These are phyloP conservation scores for Penicillium sp. DNA, from an alignment of 2,329 filamentous ascomycete species.

Conservation along the genomic window DNA sequence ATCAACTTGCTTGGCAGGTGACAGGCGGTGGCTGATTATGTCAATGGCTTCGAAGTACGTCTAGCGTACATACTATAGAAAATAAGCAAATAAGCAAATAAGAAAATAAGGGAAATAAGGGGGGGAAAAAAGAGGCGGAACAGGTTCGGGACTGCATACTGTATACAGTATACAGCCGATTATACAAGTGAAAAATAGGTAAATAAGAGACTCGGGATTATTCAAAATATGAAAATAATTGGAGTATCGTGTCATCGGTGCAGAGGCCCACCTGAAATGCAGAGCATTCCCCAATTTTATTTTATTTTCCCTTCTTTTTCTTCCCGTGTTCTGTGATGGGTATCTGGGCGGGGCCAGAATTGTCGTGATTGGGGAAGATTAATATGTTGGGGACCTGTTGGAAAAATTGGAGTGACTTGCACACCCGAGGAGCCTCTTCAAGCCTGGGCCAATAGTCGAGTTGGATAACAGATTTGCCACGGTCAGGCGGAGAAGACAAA, in stretches of 20 bases:
- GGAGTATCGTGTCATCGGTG: background rate
- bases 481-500: constrained; percentile 6
- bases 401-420: background rate
- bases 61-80: no score
- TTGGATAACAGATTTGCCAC: constrained; percentile 18
- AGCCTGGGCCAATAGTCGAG: background rate
- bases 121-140: background rate
- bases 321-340: background rate
- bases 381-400: background rate
- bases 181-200: background rate
- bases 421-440: constrained; percentile 1
- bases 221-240: background rate
- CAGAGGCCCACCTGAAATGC: background rate
- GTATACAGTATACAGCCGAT: background rate
- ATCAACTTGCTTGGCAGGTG: background rate
- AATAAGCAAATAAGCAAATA: no score
- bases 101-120: background rate
- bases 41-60: background rate
- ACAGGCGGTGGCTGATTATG: constrained; percentile 9
- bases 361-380: background rate
- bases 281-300: background rate
- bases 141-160: background rate
- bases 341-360: background rate
- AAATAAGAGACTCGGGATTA: background rate
- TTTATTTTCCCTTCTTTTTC: background rate